Conservation (phyloP, 192 early-diverging fungal species). For the Diversispora eburnea region DNA sequence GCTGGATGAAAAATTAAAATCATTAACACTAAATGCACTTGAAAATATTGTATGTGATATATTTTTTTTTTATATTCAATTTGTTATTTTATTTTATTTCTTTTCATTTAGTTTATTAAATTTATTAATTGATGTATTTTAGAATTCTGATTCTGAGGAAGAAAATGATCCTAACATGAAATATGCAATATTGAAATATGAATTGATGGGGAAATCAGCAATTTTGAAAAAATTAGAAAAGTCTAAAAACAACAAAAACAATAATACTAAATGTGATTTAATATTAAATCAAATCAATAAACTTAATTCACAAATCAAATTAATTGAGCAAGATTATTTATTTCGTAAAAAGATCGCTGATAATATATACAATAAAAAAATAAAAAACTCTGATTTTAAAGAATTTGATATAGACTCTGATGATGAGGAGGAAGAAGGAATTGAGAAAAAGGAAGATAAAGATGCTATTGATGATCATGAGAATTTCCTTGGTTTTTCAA, state of each 20-base stretch:
- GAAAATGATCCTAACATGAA: not conserved
- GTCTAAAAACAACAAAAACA: constrained; percentile 28
- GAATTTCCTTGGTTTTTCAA: no score
- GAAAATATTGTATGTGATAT: no score
- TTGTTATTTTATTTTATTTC: not conserved
- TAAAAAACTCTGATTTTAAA: constrained; percentile 34
- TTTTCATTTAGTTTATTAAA: constrained; percentile 23
- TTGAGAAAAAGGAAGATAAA: not conserved
- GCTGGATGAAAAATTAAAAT: no score
- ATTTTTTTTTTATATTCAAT: no score
- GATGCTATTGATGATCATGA: not conserved
- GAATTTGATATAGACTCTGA: constrained; percentile 30
- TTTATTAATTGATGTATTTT: no score
- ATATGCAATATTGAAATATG: constrained; percentile 24
- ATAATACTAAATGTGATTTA: constrained; percentile 11
- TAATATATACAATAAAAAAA: constrained; percentile 25
- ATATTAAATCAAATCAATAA: no score
- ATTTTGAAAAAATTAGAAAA: constrained; percentile 9
- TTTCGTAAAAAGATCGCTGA: constrained; percentile 7
- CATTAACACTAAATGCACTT: no score
- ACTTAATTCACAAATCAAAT: no score
- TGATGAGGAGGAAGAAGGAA: constrained; percentile 30
- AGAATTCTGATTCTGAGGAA: not conserved
- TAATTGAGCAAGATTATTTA: not conserved
- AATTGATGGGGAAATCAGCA: constrained; percentile 27